phyloP scores from a whole-genome alignment of 73 alveolate species.

The Stentor roeselii region DNA sequence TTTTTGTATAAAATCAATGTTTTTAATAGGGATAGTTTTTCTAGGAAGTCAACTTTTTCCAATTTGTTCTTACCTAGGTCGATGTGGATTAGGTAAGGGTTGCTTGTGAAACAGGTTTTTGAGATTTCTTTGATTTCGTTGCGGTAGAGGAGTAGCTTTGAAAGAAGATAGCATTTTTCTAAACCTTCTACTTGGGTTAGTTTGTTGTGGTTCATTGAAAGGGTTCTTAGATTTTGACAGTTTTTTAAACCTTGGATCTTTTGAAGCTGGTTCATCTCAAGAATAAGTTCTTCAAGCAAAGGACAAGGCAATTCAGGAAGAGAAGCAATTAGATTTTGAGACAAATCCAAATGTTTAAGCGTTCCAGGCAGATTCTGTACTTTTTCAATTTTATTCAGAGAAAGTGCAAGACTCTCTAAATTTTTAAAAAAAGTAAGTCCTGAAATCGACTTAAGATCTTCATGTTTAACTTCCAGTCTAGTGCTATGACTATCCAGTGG shows the following conservation, averaged over 20 bases:
- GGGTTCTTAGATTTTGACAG: not conserved
- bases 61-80: not conserved
- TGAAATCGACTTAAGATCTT: conserved; percentile 3
- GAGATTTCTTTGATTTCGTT: not conserved
- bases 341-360: not conserved
- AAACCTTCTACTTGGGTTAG: not conserved
- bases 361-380: not conserved
- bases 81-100: not conserved
- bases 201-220: not conserved
- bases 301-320: conserved; percentile 3
- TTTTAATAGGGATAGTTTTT: not conserved
- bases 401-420: not conserved
- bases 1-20: conserved; percentile 1
- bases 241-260: not conserved
- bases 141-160: not conserved
- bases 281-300: not conserved
- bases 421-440: not conserved
- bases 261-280: not conserved
- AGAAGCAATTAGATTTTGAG: not conserved
- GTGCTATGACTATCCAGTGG: not conserved
- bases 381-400: not conserved
- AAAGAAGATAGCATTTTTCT: not conserved
- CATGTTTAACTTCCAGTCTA: not conserved
- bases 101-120: not conserved
- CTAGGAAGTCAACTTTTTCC: not conserved